Percentiles rank a stretch among this genome's conserved stretches.
Evolutionary conservation across 352 stramenopile genomes (phyloP).

Genomic region (Pythium plurisporium): DNA sequence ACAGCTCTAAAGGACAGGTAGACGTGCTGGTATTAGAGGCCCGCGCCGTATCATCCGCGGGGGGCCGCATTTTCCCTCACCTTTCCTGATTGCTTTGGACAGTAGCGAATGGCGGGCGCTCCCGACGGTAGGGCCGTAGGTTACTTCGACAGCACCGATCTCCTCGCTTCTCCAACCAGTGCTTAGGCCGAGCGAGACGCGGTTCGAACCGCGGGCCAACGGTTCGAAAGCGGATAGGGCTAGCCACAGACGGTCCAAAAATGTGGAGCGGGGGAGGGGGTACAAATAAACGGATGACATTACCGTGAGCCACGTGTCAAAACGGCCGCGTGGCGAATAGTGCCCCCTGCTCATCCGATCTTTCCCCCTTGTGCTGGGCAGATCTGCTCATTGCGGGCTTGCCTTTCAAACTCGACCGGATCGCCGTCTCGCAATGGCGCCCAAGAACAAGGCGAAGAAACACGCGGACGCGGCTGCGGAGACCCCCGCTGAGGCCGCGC

Average conservation of each 20-base stretch:
- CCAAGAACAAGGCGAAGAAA: constrained; percentile 57
- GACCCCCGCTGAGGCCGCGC: neutral
- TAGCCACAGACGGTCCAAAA: neutral
- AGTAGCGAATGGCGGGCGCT: constrained; percentile 70
- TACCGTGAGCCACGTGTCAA: constrained; percentile 18
- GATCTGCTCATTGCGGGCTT: constrained; percentile 4
- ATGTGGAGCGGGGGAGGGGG: neutral
- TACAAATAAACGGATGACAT: constrained; percentile 1
- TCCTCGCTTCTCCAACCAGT: constrained; percentile 53
- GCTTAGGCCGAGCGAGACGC: constrained; percentile 23
- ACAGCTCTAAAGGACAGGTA: constrained; percentile 40
- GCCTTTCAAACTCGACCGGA: too few species aligned
- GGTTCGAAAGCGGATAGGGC: constrained; percentile 12
- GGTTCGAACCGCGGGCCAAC: constrained; percentile 3
- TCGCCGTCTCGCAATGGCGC: constrained; percentile 40
- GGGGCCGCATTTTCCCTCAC: constrained; percentile 40
- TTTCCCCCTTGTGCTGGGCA: constrained; percentile 7
- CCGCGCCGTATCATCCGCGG: too few species aligned
- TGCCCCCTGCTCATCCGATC: constrained; percentile 10
- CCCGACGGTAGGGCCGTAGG: constrained; percentile 12
- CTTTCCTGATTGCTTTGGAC: constrained; percentile 87
- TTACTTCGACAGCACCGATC: constrained; percentile 23
- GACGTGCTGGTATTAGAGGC: too few species aligned
- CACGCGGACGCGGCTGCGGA: constrained; percentile 22
- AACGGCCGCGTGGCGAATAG: constrained; percentile 1